phyloP scores from a whole-genome alignment of 306 rosid genomes.

The Citrullus amarus region DNA sequence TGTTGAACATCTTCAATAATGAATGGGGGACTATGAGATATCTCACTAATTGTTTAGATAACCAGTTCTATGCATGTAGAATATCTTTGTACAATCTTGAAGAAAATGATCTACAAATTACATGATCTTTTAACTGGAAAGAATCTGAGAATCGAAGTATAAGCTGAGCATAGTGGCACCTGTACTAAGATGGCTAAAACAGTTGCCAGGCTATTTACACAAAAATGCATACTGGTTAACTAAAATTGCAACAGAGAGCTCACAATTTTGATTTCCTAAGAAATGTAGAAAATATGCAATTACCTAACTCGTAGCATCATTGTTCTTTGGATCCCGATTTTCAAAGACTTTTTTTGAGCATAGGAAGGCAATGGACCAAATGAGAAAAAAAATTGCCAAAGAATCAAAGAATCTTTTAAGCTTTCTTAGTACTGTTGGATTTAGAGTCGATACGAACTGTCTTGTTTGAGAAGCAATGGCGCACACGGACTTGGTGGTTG shows the following conservation, averaged over 20 bases:
- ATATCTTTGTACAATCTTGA: conserved; percentile 6
- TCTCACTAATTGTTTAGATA: background rate
- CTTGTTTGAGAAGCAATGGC: conserved; percentile 60
- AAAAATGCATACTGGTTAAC: conserved; percentile 5
- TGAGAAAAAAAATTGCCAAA: background rate
- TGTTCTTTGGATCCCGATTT: background rate
- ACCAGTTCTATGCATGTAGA: background rate
- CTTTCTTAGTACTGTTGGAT: conserved; percentile 37
- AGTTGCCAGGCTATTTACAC: conserved; percentile 3
- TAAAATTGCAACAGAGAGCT: background rate
- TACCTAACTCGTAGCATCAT: background rate
- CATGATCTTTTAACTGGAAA: background rate
- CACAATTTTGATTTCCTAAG: background rate
- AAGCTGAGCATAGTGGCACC: background rate
- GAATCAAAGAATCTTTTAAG: conserved; percentile 9
- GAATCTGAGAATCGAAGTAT: background rate
- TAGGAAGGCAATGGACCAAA: background rate
- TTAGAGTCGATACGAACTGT: conserved; percentile 37
- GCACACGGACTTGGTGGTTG: conserved; percentile 41
- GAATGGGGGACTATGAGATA: background rate
- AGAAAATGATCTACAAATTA: conserved; percentile 7
- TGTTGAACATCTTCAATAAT: background rate
- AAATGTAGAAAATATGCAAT: background rate
- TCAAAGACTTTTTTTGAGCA: background rate
- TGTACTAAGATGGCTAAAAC: conserved; percentile 4